A percentile compares a stretch with the other conserved stretches of the same genome.
Conservation (phyloP, 169 alveolate species). For the Fabrea salina region DNA sequence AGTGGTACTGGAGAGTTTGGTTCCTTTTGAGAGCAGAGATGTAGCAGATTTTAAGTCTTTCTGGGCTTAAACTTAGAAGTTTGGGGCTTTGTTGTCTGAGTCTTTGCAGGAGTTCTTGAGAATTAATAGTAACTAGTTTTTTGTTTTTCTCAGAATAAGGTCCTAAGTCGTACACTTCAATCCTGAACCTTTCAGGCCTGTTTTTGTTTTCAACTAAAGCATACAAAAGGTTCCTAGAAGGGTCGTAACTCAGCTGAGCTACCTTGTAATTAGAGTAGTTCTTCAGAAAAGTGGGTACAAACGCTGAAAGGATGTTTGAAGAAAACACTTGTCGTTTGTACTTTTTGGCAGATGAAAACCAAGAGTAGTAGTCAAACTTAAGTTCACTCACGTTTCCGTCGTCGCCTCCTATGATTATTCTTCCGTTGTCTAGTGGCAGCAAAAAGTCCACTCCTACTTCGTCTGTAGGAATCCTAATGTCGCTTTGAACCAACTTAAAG, state of each 20-base stretch:
- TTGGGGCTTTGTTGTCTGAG: slow-evolving; percentile 1
- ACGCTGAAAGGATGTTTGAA: not conserved
- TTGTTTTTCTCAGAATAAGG: not conserved
- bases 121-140: not conserved
- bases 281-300: slow-evolving; percentile 6
- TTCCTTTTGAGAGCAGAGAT: not conserved
- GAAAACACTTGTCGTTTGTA: not conserved
- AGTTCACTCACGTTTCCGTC: slow-evolving; percentile 28
- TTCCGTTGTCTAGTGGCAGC: not conserved
- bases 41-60: slow-evolving; percentile 1
- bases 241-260: not conserved
- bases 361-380: not conserved
- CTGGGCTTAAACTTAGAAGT: not conserved
- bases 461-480: not conserved
- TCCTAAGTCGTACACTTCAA: slow-evolving; percentile 30
- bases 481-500: not conserved
- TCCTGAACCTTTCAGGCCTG: not conserved
- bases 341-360: slow-evolving; percentile 9
- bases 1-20: not conserved
- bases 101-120: not conserved
- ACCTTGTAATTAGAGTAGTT: not conserved
- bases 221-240: slow-evolving; percentile 20
- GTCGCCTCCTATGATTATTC: slow-evolving; percentile 17
- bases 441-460: slow-evolving; percentile 16
- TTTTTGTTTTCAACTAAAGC: not conserved